Percentiles rank a stretch among this genome's conserved stretches.
Evolutionary conservation across 2,329 filamentous ascomycete genomes (phyloP).

Genomic region (Colletotrichum caudatum): DNA sequence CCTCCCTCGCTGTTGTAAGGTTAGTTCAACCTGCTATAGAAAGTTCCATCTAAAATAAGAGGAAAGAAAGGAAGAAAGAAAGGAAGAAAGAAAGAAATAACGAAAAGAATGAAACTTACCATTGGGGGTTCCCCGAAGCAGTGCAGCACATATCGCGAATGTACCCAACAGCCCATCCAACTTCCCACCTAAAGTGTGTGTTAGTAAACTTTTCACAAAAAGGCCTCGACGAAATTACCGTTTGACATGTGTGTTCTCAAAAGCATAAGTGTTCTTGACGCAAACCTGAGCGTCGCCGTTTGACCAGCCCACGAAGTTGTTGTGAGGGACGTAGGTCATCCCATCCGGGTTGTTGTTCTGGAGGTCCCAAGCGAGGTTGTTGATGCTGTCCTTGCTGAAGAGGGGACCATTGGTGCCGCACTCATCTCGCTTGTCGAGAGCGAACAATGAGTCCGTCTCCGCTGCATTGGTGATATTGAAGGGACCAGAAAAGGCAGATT

Average conservation of each 20-base stretch:
- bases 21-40: neutral
- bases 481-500: neutral
- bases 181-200: neutral
- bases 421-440: neutral
- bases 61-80: too few species aligned
- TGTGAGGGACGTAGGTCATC: neutral
- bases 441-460: neutral
- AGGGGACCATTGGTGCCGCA: neutral
- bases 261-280: neutral
- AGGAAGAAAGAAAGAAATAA: too few species aligned
- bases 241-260: neutral
- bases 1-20: constrained; percentile 6
- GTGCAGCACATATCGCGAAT: neutral
- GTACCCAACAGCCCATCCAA: neutral
- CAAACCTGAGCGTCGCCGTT: neutral
- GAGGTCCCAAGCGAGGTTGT: neutral
- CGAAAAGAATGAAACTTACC: neutral
- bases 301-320: neutral
- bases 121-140: neutral
- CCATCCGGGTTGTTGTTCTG: neutral
- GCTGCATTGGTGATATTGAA: neutral
- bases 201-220: neutral
- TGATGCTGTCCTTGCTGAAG: neutral
- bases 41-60: too few species aligned
- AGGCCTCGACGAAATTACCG: neutral